These are phyloP conservation scores for Camellia lanceoleosa DNA, from an alignment of 148 eudicot genomes.

Conservation along the genomic window DNA sequence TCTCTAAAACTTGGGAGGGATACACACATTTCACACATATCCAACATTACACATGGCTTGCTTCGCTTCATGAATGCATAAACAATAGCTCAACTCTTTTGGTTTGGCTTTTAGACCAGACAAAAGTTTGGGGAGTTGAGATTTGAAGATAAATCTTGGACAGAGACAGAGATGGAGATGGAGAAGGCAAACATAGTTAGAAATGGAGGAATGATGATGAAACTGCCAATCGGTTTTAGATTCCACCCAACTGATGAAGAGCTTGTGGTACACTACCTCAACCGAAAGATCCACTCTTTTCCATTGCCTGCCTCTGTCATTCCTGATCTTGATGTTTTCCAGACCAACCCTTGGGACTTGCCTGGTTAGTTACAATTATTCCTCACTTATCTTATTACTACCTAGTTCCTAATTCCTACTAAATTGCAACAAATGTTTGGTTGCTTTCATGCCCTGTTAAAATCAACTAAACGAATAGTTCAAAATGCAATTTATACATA, in stretches of 20 bases:
- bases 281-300: constrained; percentile 27
- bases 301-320: constrained; percentile 53
- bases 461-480: background rate
- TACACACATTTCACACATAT: background rate
- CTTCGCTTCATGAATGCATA: background rate
- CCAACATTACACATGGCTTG: background rate
- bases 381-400: no score
- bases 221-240: constrained; percentile 54
- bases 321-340: constrained; percentile 37
- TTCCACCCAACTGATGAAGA: constrained; percentile 64
- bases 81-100: no score
- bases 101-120: no score
- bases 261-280: constrained; percentile 50
- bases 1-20: background rate
- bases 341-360: constrained; percentile 40
- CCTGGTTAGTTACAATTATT: constrained; percentile 36
- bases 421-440: background rate
- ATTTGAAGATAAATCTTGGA: background rate
- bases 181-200: background rate
- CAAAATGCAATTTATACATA: no score
- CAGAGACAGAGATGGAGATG: background rate
- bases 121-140: no score
- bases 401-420: no score
- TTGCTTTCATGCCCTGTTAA: background rate
- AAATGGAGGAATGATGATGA: constrained; percentile 11